Evolutionary conservation across 192 early-diverging fungal species (phyloP).

Genomic region (Coemansia sp.): DNA sequence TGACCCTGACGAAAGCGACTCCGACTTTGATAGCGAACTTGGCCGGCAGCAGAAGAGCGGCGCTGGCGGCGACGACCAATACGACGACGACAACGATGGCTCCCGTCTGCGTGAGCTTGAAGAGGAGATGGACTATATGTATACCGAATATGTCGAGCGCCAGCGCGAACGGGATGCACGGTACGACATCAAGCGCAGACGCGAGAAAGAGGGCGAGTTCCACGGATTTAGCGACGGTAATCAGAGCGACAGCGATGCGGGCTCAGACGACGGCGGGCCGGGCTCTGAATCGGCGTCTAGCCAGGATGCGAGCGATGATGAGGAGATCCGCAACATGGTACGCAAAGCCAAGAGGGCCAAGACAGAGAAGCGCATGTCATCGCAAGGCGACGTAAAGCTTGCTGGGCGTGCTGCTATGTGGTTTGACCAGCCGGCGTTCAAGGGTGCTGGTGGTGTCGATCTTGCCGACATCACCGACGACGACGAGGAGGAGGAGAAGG

Average conservation of each 20-base stretch:
- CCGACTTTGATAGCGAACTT: conserved; percentile 18
- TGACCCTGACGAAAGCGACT: conserved; percentile 19
- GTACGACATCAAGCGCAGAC: conserved; percentile 65
- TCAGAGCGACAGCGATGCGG: conserved; percentile 11
- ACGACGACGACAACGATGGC: conserved; percentile 61
- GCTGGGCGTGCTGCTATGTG: conserved; percentile 87
- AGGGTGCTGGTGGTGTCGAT: conserved; percentile 60
- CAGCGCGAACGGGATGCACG: conserved; percentile 76
- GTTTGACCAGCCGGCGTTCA: conserved; percentile 94
- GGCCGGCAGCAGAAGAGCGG: conserved; percentile 19
- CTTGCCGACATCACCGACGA: conserved; percentile 61
- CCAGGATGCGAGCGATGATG: conserved; percentile 49
- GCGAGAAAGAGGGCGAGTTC: conserved; percentile 70
- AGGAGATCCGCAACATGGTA: conserved; percentile 49
- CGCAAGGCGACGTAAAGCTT: conserved; percentile 46
- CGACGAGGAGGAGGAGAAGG: conserved; percentile 32
- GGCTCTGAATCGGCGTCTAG: conserved; percentile 11
- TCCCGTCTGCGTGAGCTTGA: conserved; percentile 65
- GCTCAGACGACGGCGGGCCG: neutral
- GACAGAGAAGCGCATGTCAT: conserved; percentile 24
- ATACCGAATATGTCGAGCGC: conserved; percentile 70
- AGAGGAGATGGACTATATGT: conserved; percentile 59
- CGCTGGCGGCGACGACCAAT: conserved; percentile 48
- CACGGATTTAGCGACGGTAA: conserved; percentile 59
- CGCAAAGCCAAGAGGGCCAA: conserved; percentile 30